Conservation (phyloP, 768 basidiomycete species). For the Russula brevipes region DNA sequence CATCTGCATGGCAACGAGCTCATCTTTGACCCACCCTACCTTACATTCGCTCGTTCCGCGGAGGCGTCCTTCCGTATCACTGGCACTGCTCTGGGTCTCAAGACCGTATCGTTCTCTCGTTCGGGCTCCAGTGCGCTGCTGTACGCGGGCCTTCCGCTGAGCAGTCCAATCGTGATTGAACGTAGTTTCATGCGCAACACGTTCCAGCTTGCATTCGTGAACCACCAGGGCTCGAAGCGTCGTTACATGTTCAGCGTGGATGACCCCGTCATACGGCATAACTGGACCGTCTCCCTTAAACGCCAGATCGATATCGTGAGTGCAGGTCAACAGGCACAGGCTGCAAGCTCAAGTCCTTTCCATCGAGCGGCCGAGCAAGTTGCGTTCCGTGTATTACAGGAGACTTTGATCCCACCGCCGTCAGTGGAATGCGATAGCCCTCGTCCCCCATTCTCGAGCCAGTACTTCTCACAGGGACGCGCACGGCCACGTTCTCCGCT, state of each 20-base stretch:
- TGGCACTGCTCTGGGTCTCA: conserved; percentile 77
- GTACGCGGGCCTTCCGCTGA: conserved; percentile 78
- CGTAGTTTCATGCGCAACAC: conserved; percentile 96
- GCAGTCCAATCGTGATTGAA: conserved; percentile 73
- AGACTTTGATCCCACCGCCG: conserved; percentile 57
- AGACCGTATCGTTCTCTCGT: conserved; percentile 78
- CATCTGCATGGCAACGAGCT: conserved; percentile 85
- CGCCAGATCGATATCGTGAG: conserved; percentile 54
- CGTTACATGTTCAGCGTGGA: conserved; percentile 95
- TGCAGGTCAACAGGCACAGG: conserved; percentile 30
- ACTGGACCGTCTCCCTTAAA: conserved; percentile 66
- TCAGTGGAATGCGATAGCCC: conserved; percentile 6
- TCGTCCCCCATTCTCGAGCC: conserved; percentile 29
- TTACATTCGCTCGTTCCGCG: conserved; percentile 71
- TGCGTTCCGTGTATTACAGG: conserved; percentile 79
- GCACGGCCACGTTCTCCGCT: conserved; percentile 29
- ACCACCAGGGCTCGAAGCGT: conserved; percentile 60
- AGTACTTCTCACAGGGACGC: conserved; percentile 32
- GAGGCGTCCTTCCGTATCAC: conserved; percentile 89
- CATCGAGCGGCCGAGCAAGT: conserved; percentile 66
- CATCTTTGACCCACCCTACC: conserved; percentile 77
- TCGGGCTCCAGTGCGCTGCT: conserved; percentile 77
- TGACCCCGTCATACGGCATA: conserved; percentile 67
- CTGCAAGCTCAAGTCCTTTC: conserved; percentile 39
- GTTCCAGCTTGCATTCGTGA: conserved; percentile 84